Evolutionary conservation across 805 yeast species (phyloP), one percentile per base, ranked within the genome.

Genomic region (Candida stauntonica): DNA sequence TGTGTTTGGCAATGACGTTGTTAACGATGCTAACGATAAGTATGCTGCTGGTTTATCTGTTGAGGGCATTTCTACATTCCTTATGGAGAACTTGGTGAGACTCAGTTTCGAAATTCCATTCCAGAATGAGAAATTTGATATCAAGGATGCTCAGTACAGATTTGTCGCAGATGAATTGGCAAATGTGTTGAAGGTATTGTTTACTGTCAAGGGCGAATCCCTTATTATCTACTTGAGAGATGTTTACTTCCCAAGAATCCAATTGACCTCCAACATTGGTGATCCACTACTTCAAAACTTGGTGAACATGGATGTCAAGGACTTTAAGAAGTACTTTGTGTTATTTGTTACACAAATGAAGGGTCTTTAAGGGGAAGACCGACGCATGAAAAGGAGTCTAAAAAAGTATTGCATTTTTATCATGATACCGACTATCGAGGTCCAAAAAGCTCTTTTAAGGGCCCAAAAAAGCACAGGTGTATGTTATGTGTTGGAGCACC

Each of bases 41-140:
- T 62, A 68, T 31, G 72, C 75, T 17, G 68, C 71, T 28, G 60
- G 52, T 7, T 59, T 69, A 29, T 64, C 72, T 18, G 63, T 85
- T 35, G 89, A 82, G 14, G 86, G 93, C 6, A 75, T 86, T 34
- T 81, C 83, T 39, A 79, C 75, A 30, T 75, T 77, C 52, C 70
- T 89, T 42, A 75, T 86, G 60, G 77, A 79, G 35, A 81, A 79
- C 47, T 68, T 78, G 19, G 72, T 88, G 4, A 73, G 81, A 35
- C 63, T 86, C 38, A 70, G 81, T 26, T 84, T 87, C 65, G 89
- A 86, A 58, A 66, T 87, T 33, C 86, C 95, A n/a, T 80, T 86
- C 57, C 79, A 82, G 49, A 73, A 79, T 26, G 72, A 73, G 23
- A 72, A 70, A 26, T 79, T 81, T 51, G 76, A 81, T 53, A 64